Conservation (phyloP, 2,329 filamentous ascomycete genomes). For the Calonectria hawksworthii region DNA sequence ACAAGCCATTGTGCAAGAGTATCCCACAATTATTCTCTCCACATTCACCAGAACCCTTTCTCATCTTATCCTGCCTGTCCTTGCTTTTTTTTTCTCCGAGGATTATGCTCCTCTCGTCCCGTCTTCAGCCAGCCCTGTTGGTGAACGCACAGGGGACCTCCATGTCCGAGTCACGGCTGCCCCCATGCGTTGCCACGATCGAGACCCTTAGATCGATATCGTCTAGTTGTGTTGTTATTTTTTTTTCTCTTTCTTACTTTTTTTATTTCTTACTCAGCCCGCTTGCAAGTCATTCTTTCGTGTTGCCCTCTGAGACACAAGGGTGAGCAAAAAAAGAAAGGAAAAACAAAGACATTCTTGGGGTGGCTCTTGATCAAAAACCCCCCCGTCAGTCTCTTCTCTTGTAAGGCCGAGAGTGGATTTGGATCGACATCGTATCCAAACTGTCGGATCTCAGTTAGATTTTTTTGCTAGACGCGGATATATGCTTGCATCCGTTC, state of each 20-base stretch:
- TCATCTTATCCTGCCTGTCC: not conserved
- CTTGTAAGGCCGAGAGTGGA: slow-evolving; percentile 8
- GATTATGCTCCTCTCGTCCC: not conserved
- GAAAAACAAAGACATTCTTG: not conserved
- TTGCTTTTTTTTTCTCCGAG: not conserved
- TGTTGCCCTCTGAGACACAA: slow-evolving; percentile 5
- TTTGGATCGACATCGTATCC: slow-evolving; percentile 16
- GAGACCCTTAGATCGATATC: slow-evolving; percentile 1
- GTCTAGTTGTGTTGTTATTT: not conserved
- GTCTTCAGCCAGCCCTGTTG: not conserved
- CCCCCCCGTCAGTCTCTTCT: not conserved
- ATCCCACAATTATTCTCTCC: not conserved
- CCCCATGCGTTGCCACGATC: not conserved
- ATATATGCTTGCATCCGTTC: not conserved
- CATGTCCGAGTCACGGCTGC: not conserved
- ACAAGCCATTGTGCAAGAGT: not conserved
- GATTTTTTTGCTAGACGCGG: not conserved
- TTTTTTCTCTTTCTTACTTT: not conserved
- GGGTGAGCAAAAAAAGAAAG: not conserved
- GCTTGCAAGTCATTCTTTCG: not conserved
- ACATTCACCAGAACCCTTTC: not conserved
- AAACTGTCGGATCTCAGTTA: slow-evolving; percentile 6
- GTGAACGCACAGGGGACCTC: not conserved
- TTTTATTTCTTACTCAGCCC: not conserved
- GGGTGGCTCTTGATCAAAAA: not conserved